Conservation (phyloP, 2,329 filamentous ascomycete species). For the Colletotrichum higginsianum region DNA sequence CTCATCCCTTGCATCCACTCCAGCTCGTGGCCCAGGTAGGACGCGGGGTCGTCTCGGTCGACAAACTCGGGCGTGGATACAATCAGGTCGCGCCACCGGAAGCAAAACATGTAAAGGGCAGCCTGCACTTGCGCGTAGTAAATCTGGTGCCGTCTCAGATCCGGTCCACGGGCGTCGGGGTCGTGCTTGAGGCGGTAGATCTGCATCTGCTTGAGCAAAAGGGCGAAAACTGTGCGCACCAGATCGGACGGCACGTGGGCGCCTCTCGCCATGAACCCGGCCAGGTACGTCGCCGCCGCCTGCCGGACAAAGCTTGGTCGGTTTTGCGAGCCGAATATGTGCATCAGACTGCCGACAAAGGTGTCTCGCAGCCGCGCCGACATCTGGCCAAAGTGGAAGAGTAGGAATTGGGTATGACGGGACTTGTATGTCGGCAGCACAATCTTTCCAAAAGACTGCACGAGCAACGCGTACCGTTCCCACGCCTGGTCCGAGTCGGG, state of each 20-base stretch:
- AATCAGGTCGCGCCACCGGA: constrained; percentile 94
- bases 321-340: constrained; percentile 59
- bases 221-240: constrained; percentile 86
- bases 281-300: constrained; percentile 90
- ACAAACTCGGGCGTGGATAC: constrained; percentile 71
- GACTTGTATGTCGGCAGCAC: constrained; percentile 93
- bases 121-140: constrained; percentile 94
- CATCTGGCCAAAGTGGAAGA: constrained; percentile 94
- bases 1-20: constrained; percentile 83
- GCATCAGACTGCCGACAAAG: constrained; percentile 84
- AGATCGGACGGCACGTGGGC: constrained; percentile 82
- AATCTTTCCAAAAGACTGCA: constrained; percentile 88
- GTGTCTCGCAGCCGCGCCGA: constrained; percentile 84
- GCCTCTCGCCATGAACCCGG: constrained; percentile 93
- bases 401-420: constrained; percentile 92
- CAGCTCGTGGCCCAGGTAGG: constrained; percentile 79
- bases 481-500: constrained; percentile 79
- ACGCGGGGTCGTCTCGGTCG: constrained; percentile 73
- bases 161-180: constrained; percentile 82
- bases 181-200: constrained; percentile 82
- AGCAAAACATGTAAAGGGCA: constrained; percentile 95
- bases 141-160: constrained; percentile 84
- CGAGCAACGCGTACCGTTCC: constrained; percentile 81
- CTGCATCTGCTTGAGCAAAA: constrained; percentile 84
- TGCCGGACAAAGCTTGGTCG: constrained; percentile 72